These are phyloP conservation scores for Talaromyces wortmannii DNA, from an alignment of 495 filamentous ascomycete species.

Conservation along the genomic window DNA sequence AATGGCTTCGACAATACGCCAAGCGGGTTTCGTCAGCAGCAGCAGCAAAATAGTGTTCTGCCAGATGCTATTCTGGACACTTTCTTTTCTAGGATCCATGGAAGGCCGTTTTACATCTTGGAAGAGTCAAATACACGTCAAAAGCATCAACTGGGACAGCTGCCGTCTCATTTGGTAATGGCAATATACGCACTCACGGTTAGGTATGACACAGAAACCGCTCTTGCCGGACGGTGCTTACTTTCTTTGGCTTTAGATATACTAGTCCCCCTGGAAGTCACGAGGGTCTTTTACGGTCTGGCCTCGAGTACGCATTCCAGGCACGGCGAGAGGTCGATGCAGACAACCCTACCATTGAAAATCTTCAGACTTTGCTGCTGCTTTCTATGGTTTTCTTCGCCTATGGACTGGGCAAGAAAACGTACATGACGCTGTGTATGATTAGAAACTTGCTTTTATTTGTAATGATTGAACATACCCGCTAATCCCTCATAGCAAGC, in stretches of 20 bases:
- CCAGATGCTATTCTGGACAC: slow-evolving; percentile 62
- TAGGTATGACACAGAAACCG: slow-evolving; percentile 35
- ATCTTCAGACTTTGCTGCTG: slow-evolving; percentile 67
- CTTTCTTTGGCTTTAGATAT: slow-evolving; percentile 44
- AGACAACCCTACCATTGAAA: slow-evolving; percentile 72
- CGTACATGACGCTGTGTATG: slow-evolving; percentile 76
- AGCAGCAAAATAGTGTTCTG: slow-evolving; percentile 21
- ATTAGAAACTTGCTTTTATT: background rate
- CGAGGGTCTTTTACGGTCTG: slow-evolving; percentile 47
- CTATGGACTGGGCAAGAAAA: slow-evolving; percentile 72
- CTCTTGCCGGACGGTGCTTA: background rate
- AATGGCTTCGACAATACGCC: background rate
- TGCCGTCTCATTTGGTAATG: slow-evolving; percentile 56
- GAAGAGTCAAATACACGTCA: slow-evolving; percentile 67
- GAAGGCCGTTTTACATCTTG: slow-evolving; percentile 70
- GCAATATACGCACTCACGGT: slow-evolving; percentile 69
- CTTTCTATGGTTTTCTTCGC: slow-evolving; percentile 69
- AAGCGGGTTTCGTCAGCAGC: background rate
- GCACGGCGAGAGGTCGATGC: slow-evolving; percentile 64
- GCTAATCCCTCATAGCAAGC: slow-evolving; percentile 45
- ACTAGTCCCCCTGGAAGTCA: slow-evolving; percentile 52
- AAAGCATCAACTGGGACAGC: slow-evolving; percentile 55
- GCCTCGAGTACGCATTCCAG: slow-evolving; percentile 61
- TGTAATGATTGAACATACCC: background rate
- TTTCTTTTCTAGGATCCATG: slow-evolving; percentile 70